Base-by-base conservation (phyloP, 2,329 filamentous ascomycete species). In the Myriosclerotinia duriaeana region DNA sequence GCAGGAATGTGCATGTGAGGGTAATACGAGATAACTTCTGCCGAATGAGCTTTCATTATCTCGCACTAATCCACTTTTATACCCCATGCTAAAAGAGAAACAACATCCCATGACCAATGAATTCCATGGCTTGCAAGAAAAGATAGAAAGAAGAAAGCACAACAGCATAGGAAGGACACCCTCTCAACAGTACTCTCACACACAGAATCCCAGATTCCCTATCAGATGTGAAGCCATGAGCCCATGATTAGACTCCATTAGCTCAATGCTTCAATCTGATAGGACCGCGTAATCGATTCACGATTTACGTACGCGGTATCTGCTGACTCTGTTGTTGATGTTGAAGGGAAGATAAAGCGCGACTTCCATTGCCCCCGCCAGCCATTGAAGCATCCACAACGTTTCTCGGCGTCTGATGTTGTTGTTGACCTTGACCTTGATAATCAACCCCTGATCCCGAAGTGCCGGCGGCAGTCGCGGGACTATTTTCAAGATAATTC, bases 401-500 rank as follows among this genome's bases (percentile, higher is more conserved):
- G 64, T 59, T 69, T 65, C 72, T 72, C 60, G 71, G 40, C 53
- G 62, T 34, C 53, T 64, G 62, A 48, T 64, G 62, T 26, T 58
- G 42, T 15, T 52, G 62, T 30, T 64, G 62, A 17, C 56, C 44
- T 60, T 60, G 53, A 26, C 62, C 63, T 53, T 66, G 65, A 67
- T 73, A 74, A 65, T 69, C 71, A 48, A 72, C 65, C 30, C 66
- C 70, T n/a, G 68, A 61, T 53, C 60, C 65, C 44, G 73, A 70
- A 69, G 68, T 70, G 66, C 71, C 71, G 67, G 66, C 70, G 70
- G 74, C 67, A 70, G 71, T 71, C 66, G 74, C 71, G 60, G 72
- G 66, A 64, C 66, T 71, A 58, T 70, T 68, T n/a, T 76, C 74
- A 53, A 76, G 72, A 70, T 75, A 77, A 38, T 67, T 70, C 34